Conservation (phyloP, 352 stramenopile genomes). For the Phytopythium vexans region DNA sequence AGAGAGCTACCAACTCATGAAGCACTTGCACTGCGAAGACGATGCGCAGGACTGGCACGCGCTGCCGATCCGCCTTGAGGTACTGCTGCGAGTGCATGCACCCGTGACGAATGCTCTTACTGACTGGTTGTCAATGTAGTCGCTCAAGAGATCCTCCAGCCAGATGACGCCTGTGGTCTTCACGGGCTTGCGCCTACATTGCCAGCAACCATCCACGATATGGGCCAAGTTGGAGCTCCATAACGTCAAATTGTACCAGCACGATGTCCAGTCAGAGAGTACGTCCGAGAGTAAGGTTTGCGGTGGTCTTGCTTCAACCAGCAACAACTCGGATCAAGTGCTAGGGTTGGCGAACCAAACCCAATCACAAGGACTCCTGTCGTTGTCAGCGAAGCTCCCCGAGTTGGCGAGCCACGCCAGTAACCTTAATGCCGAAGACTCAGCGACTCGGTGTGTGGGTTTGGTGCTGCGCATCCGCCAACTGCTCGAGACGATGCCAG, state of each 20-base stretch:
- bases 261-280: background rate
- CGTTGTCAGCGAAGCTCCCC: no score
- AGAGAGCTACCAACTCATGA: constrained; percentile 46
- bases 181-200: constrained; percentile 37
- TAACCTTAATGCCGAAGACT: constrained; percentile 12
- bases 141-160: no score
- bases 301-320: no score
- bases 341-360: background rate
- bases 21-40: constrained; percentile 54
- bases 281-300: no score
- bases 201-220: constrained; percentile 52
- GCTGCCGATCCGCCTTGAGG: constrained; percentile 41
- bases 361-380: no score
- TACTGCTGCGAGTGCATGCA: constrained; percentile 26
- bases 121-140: no score
- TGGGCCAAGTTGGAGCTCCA: constrained; percentile 64
- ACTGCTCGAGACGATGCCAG: constrained; percentile 1
- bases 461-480: constrained; percentile 17
- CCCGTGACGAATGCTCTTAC: no score
- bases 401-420: background rate
- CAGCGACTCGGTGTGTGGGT: constrained; percentile 17
- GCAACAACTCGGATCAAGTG: no score
- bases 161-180: constrained; percentile 20
- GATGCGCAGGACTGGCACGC: constrained; percentile 72
- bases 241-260: constrained; percentile 36